Base-by-base conservation (phyloP, 176 grass and related monocot genomes). In the Poa annua region DNA sequence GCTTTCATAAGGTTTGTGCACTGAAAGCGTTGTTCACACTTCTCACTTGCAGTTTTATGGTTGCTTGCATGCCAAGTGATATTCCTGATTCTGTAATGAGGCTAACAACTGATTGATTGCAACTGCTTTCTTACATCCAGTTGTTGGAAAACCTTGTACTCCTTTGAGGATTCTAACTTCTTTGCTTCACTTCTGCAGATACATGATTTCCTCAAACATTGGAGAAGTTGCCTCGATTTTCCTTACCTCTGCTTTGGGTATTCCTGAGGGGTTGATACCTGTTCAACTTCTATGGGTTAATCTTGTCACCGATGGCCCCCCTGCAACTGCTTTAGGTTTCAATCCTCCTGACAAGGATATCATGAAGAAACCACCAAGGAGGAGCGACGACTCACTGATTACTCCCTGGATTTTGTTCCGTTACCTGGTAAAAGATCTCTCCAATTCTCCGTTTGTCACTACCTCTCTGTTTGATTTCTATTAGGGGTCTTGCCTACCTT, bases 241-340 rank as follows among this genome's bases (percentile, higher is more conserved):
- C 51, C 85, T 99, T 26, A 99, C 96, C 39, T 95, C 96, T 57
- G 93, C 96, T 39, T 49, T 99, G 81, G 96, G 96, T 59, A 99
- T 99, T 88, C 96, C 96, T 15, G 96, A 99, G 85, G 93, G 96
- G 17, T 85, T 99, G 85, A 99, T 99, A 81, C 93, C 96, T 50
- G 96, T 99, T 76, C 96, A 99, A 66, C 93, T 99, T 89, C 72
- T 99, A 16, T 99, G 96, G 96, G 96, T 99, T 21, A 99, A 96
- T 78, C 93, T 99, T 0, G 96, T 99, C 51, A 99, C 96, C 4
- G 96, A 96, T 79, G 96, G 96, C 0, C 96, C 96, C 26, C 96
- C 96, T 71, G 96, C 96, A 36, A 99, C 96, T 53, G 93, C 96
- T 42, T 84, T 99, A 80, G 93, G 96, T 78, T 99, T 99, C 89